Evolutionary conservation across 306 rosid genomes (phyloP).

Genomic region (Gillenia trifoliata): DNA sequence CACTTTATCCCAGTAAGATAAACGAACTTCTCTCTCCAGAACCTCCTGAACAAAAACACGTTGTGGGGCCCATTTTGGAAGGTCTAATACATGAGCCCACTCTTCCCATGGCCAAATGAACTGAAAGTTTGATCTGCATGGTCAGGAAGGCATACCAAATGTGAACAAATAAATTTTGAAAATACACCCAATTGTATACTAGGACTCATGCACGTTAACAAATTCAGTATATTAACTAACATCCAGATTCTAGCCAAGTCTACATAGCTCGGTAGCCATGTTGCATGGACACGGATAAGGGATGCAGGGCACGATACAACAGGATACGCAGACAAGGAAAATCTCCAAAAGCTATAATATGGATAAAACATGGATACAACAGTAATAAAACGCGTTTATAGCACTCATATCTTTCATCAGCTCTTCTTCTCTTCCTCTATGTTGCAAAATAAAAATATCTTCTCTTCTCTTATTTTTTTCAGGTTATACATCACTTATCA

Average conservation of each 20-base stretch:
- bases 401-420: neutral
- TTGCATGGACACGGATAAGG: neutral
- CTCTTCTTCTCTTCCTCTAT: neutral
- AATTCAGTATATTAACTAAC: neutral
- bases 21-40: conserved; percentile 95
- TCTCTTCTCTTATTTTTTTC: neutral
- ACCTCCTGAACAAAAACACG: conserved; percentile 98
- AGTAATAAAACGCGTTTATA: neutral
- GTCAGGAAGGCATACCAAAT: conserved; percentile 15
- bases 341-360: neutral
- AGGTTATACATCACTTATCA: neutral
- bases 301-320: neutral
- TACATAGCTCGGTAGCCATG: neutral
- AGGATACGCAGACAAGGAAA: neutral
- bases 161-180: neutral
- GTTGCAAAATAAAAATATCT: neutral
- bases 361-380: neutral
- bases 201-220: neutral
- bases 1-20: conserved; percentile 97
- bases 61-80: conserved; percentile 98
- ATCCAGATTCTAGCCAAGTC: neutral
- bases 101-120: conserved; percentile 99
- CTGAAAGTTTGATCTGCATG: conserved; percentile 88
- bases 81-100: conserved; percentile 91
- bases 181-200: no score